Percentiles rank a stretch among this genome's conserved stretches.
phyloP scores from a whole-genome alignment of 2,329 filamentous ascomycete genomes.

The Byssoonygena ceratinophila region DNA sequence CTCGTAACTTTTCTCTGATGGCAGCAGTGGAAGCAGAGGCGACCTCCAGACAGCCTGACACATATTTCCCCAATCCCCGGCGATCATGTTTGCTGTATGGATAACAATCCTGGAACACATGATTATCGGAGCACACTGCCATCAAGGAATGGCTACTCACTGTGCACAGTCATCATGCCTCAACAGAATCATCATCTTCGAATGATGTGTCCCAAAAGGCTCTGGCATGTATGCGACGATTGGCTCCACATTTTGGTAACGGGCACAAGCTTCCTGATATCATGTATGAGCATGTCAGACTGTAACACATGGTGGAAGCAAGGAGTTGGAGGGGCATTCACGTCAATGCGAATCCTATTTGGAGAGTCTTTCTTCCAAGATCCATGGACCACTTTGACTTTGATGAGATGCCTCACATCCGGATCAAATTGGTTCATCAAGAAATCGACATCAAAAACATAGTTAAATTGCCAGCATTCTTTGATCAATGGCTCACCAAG shows the following conservation, averaged over 20 bases:
- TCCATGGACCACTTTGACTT: slow-evolving; percentile 52
- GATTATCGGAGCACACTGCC: background rate
- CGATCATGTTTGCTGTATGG: slow-evolving; percentile 87
- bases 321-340: slow-evolving; percentile 27
- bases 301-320: background rate
- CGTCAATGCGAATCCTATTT: slow-evolving; percentile 48
- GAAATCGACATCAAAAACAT: slow-evolving; percentile 48
- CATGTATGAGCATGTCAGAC: background rate
- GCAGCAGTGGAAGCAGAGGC: slow-evolving; percentile 51
- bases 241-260: slow-evolving; percentile 57
- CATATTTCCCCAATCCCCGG: slow-evolving; percentile 78
- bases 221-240: slow-evolving; percentile 71
- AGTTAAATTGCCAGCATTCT: slow-evolving; percentile 50
- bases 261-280: slow-evolving; percentile 48
- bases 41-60: slow-evolving; percentile 74
- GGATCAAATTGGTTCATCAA: slow-evolving; percentile 50
- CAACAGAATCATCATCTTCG: slow-evolving; percentile 79
- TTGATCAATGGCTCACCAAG: slow-evolving; percentile 64
- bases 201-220: slow-evolving; percentile 73
- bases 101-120: slow-evolving; percentile 51
- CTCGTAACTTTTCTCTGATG: background rate
- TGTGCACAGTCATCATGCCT: slow-evolving; percentile 66
- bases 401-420: slow-evolving; percentile 44
- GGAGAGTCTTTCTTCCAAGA: slow-evolving; percentile 58
- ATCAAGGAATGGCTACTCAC: slow-evolving; percentile 22